Conservation (phyloP, 192 early-diverging fungal species). For the Kappamyces sp. region DNA sequence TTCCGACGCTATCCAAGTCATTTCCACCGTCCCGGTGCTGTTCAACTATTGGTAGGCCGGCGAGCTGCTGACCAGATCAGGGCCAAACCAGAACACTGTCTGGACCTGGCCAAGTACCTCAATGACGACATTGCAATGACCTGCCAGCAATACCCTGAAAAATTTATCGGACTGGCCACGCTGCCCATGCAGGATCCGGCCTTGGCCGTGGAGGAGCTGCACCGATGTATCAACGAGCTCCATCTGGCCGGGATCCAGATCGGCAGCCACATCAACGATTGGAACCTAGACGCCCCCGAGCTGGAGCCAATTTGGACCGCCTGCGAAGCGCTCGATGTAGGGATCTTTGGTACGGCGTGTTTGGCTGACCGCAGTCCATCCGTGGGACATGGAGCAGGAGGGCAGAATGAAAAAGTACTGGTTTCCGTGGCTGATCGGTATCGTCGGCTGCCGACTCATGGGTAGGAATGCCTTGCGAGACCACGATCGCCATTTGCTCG, state of each 20-base stretch:
- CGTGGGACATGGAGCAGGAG: conserved; percentile 62
- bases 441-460: conserved; percentile 22
- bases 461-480: conserved; percentile 54
- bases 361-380: conserved; percentile 34
- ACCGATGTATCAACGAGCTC: conserved; percentile 58
- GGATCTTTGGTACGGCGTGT: conserved; percentile 36
- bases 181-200: conserved; percentile 65
- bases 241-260: conserved; percentile 60
- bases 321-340: conserved; percentile 56
- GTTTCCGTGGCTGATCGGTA: conserved; percentile 61
- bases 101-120: conserved; percentile 27
- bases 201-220: conserved; percentile 55
- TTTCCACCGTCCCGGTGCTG: conserved; percentile 63
- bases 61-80: too few relatives aligned
- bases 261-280: conserved; percentile 53
- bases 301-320: conserved; percentile 60
- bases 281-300: conserved; percentile 66
- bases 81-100: conserved; percentile 33
- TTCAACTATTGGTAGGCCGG: conserved; percentile 38
- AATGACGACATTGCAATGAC: conserved; percentile 38
- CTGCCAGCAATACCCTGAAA: conserved; percentile 50
- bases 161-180: conserved; percentile 60
- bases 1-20: conserved; percentile 54
- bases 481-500: conserved; percentile 60
- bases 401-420: conserved; percentile 60